phyloP scores from a whole-genome alignment of 805 yeast species.

The Vanderwaltozyma polyspora region DNA sequence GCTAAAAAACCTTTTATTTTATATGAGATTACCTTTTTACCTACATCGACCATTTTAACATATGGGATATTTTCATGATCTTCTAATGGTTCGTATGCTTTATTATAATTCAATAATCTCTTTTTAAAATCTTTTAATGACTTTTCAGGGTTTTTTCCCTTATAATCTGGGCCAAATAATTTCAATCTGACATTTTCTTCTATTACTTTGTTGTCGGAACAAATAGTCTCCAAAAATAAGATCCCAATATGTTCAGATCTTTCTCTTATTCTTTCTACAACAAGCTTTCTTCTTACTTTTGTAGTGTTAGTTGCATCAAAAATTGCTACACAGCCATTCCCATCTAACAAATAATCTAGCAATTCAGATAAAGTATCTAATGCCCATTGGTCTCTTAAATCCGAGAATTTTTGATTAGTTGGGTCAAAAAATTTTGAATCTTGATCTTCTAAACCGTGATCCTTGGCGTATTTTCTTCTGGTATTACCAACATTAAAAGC shows the following conservation, averaged over 20 bases:
- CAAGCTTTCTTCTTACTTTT: slow-evolving; percentile 45
- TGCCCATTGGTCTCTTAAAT: slow-evolving; percentile 88
- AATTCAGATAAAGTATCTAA: slow-evolving; percentile 81
- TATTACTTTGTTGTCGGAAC: slow-evolving; percentile 67
- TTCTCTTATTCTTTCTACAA: slow-evolving; percentile 44
- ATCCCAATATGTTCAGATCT: slow-evolving; percentile 60
- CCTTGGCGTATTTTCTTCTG: slow-evolving; percentile 54
- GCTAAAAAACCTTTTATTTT: slow-evolving; percentile 82
- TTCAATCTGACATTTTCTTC: slow-evolving; percentile 79
- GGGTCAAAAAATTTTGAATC: slow-evolving; percentile 83
- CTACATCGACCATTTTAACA: slow-evolving; percentile 92
- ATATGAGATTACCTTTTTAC: slow-evolving; percentile 84
- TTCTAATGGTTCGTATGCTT: slow-evolving; percentile 82
- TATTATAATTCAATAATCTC: slow-evolving; percentile 72
- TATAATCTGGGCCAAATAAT: slow-evolving; percentile 87
- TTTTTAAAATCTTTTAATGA: slow-evolving; percentile 78
- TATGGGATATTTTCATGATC: slow-evolving; percentile 68
- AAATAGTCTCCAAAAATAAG: slow-evolving; percentile 74
- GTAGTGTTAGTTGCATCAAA: slow-evolving; percentile 80
- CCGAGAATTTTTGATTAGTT: slow-evolving; percentile 49
- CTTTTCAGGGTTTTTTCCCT: slow-evolving; percentile 64
- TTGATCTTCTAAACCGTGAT: slow-evolving; percentile 33
- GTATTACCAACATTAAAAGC: slow-evolving; percentile 96
- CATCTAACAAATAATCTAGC: slow-evolving; percentile 66
- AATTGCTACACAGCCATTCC: slow-evolving; percentile 85